These are phyloP conservation scores for Raffaelea arxii DNA, from an alignment of 2,329 filamentous ascomycete species.

Conservation along the genomic window DNA sequence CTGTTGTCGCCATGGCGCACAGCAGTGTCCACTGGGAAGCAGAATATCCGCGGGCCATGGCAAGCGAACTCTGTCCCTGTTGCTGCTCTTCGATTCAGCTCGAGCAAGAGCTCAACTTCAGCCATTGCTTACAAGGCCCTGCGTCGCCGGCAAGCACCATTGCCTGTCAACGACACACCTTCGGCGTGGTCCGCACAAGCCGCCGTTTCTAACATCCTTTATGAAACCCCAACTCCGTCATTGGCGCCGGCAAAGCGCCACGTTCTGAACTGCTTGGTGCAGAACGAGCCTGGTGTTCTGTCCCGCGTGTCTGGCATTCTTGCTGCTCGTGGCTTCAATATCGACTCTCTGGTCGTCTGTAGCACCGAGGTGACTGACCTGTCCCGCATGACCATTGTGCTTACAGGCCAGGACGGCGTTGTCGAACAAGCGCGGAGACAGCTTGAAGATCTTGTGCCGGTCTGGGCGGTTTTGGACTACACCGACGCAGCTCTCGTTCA, in stretches of 20 bases:
- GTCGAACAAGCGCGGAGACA: slow-evolving; percentile 95
- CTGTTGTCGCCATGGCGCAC: slow-evolving; percentile 15
- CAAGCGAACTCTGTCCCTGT: slow-evolving; percentile 17
- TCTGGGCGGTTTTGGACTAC: slow-evolving; percentile 98
- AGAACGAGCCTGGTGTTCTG: slow-evolving; percentile 96
- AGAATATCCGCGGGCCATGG: slow-evolving; percentile 3
- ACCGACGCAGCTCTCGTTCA: slow-evolving; percentile 87
- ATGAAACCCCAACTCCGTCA: slow-evolving; percentile 87
- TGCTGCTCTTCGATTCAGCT: slow-evolving; percentile 25
- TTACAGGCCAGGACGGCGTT: slow-evolving; percentile 91
- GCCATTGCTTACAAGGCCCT: slow-evolving; percentile 96
- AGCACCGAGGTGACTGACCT: slow-evolving; percentile 95
- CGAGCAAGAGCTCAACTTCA: slow-evolving; percentile 66
- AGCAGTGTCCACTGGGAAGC: slow-evolving; percentile 11
- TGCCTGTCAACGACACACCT: slow-evolving; percentile 66
- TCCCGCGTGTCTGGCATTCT: slow-evolving; percentile 95
- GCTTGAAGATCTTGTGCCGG: slow-evolving; percentile 90
- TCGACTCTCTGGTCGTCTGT: slow-evolving; percentile 95
- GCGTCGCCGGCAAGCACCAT: slow-evolving; percentile 77
- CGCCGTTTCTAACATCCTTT: slow-evolving; percentile 95
- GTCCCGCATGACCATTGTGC: slow-evolving; percentile 96
- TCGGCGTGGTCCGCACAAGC: slow-evolving; percentile 84
- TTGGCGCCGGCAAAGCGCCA: slow-evolving; percentile 82
- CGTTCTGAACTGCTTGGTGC: slow-evolving; percentile 94
- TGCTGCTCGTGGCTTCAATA: slow-evolving; percentile 95